These are phyloP conservation scores for Diplocarpon mali DNA, from an alignment of 2,329 filamentous ascomycete species.

Conservation along the genomic window DNA sequence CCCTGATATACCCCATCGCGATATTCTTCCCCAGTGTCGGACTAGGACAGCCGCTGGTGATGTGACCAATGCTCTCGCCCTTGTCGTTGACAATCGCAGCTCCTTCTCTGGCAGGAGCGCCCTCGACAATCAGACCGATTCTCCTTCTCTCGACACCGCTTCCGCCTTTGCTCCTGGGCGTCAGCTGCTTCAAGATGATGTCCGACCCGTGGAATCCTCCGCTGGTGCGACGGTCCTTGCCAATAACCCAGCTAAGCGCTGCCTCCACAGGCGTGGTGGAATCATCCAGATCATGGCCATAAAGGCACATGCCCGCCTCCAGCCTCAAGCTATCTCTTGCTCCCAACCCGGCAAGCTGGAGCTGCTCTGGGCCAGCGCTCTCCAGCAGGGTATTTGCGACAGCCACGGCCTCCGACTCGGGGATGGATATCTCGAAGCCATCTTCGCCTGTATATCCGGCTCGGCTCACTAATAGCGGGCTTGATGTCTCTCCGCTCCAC, in stretches of 20 bases:
- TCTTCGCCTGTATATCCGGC: slow-evolving; percentile 97
- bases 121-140: slow-evolving; percentile 72
- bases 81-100: slow-evolving; percentile 59
- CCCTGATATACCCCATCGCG: slow-evolving; percentile 75
- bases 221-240: slow-evolving; percentile 56
- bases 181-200: slow-evolving; percentile 66
- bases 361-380: slow-evolving; percentile 42
- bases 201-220: slow-evolving; percentile 81
- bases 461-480: slow-evolving; percentile 62
- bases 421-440: slow-evolving; percentile 91
- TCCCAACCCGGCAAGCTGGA: slow-evolving; percentile 79
- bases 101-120: slow-evolving; percentile 82
- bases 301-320: slow-evolving; percentile 98
- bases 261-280: slow-evolving; percentile 58
- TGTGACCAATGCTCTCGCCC: slow-evolving; percentile 58
- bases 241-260: slow-evolving; percentile 68
- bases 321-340: slow-evolving; percentile 85
- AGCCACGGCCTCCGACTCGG: slow-evolving; percentile 49
- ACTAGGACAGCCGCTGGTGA: slow-evolving; percentile 86
- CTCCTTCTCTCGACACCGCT: slow-evolving; percentile 59
- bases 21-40: slow-evolving; percentile 84
- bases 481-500: slow-evolving; percentile 36
- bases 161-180: slow-evolving; percentile 61
- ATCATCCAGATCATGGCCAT: slow-evolving; percentile 94
- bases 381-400: slow-evolving; percentile 50